Evolutionary conservation across 2,329 filamentous ascomycete genomes (phyloP).

Genomic region (Didymella lethalis): DNA sequence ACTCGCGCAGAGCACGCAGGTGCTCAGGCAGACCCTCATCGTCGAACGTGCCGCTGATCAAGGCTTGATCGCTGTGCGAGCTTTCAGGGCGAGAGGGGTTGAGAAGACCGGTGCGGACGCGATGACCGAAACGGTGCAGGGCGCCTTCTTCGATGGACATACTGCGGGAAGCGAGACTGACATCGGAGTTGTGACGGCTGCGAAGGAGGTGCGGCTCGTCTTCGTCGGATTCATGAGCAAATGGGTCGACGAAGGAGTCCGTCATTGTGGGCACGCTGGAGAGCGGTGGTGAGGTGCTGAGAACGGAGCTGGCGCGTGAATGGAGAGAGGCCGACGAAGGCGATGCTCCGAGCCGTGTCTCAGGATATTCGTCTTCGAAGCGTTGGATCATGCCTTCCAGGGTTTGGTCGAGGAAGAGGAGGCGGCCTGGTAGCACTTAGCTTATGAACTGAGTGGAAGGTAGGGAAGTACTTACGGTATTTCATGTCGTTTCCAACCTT

Average conservation of each 20-base stretch:
- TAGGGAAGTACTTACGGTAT: constrained; percentile 69
- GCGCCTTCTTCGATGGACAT: constrained; percentile 74
- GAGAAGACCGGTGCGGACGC: constrained; percentile 70
- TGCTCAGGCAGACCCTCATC: constrained; percentile 49
- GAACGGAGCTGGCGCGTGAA: constrained; percentile 41
- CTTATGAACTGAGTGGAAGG: neutral
- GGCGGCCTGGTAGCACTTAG: constrained; percentile 63
- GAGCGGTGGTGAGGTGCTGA: constrained; percentile 41
- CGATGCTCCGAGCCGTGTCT: constrained; percentile 68
- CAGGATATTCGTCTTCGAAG: constrained; percentile 95
- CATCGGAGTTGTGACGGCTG: constrained; percentile 69
- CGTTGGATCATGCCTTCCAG: constrained; percentile 90
- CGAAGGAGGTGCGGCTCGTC: constrained; percentile 56
- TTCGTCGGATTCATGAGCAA: constrained; percentile 51
- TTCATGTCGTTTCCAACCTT: constrained; percentile 75
- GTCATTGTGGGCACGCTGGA: constrained; percentile 42
- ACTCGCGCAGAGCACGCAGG: constrained; percentile 64
- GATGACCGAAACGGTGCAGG: constrained; percentile 72
- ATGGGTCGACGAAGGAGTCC: constrained; percentile 39
- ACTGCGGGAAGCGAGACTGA: constrained; percentile 71
- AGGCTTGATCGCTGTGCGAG: constrained; percentile 27
- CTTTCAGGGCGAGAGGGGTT: constrained; percentile 38
- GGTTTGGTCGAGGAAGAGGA: constrained; percentile 88
- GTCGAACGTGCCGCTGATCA: constrained; percentile 46
- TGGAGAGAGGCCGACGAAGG: constrained; percentile 42